A percentile compares a stretch with the other conserved stretches of the same genome.
Evolutionary conservation across 2,329 filamentous ascomycete genomes (phyloP).

Genomic region (Aspergillus fijiensis): DNA sequence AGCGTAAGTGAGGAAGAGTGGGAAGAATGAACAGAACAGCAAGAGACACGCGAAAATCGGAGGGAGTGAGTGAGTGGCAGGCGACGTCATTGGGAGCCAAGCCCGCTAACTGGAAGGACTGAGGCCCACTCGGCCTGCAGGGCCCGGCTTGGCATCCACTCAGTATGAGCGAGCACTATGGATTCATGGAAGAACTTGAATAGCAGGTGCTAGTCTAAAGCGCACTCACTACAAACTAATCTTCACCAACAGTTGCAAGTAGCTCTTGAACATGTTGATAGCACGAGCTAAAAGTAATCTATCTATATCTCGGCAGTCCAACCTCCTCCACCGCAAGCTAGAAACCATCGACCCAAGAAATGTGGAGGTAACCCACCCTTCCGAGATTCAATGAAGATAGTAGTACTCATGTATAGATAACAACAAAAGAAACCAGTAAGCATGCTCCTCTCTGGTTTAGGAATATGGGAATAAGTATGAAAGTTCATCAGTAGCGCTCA

Average conservation of each 20-base stretch:
- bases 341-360: neutral
- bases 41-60: neutral
- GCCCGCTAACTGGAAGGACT: neutral
- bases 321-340: neutral
- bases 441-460: neutral
- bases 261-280: neutral
- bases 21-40: neutral
- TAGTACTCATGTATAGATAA: neutral
- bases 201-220: too few species aligned
- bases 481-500: neutral
- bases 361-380: neutral
- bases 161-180: too few species aligned
- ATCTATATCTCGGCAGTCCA: neutral
- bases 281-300: neutral
- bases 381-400: neutral
- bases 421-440: neutral
- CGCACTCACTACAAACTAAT: too few species aligned
- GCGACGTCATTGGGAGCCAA: constrained; percentile 7
- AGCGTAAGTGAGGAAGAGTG: neutral
- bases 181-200: too few species aligned
- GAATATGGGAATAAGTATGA: neutral
- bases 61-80: neutral
- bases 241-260: too few species aligned
- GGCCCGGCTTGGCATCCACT: constrained; percentile 5
- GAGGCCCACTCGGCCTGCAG: constrained; percentile 6